These are phyloP conservation scores for Aspergillus chevalieri DNA, from an alignment of 2,329 filamentous ascomycete species.

Conservation along the genomic window DNA sequence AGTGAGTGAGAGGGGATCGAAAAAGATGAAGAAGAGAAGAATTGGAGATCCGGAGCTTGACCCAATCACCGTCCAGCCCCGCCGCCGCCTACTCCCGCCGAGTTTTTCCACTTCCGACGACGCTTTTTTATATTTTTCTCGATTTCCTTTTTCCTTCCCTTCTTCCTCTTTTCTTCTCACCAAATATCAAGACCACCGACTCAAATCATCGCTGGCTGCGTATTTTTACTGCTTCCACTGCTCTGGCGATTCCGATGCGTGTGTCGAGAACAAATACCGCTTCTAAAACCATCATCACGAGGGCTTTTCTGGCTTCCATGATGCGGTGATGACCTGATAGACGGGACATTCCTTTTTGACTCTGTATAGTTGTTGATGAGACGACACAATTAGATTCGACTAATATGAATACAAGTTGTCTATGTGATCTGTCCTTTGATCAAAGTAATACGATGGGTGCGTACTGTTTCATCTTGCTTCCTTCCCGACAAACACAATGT, in stretches of 20 bases:
- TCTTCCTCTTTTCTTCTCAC: slow-evolving; percentile 34
- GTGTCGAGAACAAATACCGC: slow-evolving; percentile 64
- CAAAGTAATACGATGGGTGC: no score
- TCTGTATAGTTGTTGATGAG: background rate
- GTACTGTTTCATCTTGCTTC: background rate
- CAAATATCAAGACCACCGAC: slow-evolving; percentile 60
- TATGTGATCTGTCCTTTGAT: no score
- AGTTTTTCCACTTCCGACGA: slow-evolving; percentile 15
- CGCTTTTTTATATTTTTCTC: slow-evolving; percentile 25
- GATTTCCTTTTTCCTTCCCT: slow-evolving; percentile 14
- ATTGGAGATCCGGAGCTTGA: slow-evolving; percentile 24
- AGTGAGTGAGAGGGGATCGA: slow-evolving; percentile 1
- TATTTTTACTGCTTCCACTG: slow-evolving; percentile 46
- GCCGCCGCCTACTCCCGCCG: slow-evolving; percentile 6
- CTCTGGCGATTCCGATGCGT: slow-evolving; percentile 65
- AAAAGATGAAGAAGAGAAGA: slow-evolving; percentile 5
- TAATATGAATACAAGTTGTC: no score
- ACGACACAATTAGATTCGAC: no score
- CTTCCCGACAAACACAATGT: slow-evolving; percentile 1
- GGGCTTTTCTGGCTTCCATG: slow-evolving; percentile 36
- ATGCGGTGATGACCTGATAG: slow-evolving; percentile 44
- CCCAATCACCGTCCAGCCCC: slow-evolving; percentile 25
- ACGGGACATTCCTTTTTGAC: slow-evolving; percentile 29
- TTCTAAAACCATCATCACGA: slow-evolving; percentile 82
- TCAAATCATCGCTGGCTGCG: slow-evolving; percentile 63